Base-by-base conservation (phyloP, 2,329 filamentous ascomycete species). In the Magnaporthiopsis rhizophila region DNA sequence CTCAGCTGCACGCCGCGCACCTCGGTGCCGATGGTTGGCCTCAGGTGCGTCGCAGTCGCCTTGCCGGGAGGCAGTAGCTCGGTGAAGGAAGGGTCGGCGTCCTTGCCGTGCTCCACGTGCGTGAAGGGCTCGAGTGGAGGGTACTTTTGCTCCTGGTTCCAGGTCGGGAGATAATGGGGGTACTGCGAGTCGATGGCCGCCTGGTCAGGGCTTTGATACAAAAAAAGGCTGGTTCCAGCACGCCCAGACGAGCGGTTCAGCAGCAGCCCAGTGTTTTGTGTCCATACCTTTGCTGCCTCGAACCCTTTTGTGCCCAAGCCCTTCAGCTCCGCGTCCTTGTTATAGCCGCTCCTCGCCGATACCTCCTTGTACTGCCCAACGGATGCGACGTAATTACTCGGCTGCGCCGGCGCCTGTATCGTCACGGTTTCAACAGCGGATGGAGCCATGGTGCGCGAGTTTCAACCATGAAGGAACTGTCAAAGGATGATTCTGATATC, bases 41-140 rank as follows among this genome's bases (percentile, higher is more conserved):
- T 89, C 36, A 91, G 73, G 30, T 89, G 79, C 26, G 76, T 78
- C 24, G 84, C 74, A 34, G 79, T 74, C 4, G 76, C 78, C 26
- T 75, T 77, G 57, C 75, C 73, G 21, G 79, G 76, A 3, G 45
- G 15, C 2, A 90, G 76, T 13, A 91, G 82, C 68, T 90, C 86
- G 0, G 82, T 80, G 71, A 86, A 89, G 2, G 77, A 74, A 9
- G 82, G 76, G 71, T 90, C 86, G 32, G 88, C 88, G 69, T 89
- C 85, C 69, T 86, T 85, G 65, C 88, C 88, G 70, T 88, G 88
- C 66, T 91, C 88, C 65, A 82, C 81, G 69, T 89, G 86, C 70
- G 88, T 82, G 67, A 90, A 91, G 0, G 80, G 82, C 68, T 86
- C 76, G 18, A 88, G 78, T 6, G 87, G 82, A 59, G 86, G 79